Evolutionary conservation across 306 rosid species (phyloP).

Genomic region (Morella rubra): DNA sequence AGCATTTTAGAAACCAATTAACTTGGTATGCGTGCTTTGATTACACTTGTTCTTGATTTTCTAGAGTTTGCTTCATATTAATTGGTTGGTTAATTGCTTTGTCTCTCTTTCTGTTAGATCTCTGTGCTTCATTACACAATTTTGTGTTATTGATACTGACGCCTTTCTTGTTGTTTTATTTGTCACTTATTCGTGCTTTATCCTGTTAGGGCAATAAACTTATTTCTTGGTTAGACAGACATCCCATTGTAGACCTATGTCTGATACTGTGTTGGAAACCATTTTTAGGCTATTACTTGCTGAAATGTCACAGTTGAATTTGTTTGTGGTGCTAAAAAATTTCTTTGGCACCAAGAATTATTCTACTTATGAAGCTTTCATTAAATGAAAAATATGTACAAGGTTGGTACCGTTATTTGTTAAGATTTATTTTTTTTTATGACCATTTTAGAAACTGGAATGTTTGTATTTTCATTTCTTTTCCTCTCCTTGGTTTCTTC

Average conservation of each 20-base stretch:
- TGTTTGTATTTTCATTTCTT: not conserved
- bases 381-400: not conserved
- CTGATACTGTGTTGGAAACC: not conserved
- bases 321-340: not conserved
- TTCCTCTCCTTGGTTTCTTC: not conserved
- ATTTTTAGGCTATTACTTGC: not conserved
- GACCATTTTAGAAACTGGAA: not conserved
- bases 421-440: not conserved
- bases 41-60: constrained; percentile 16
- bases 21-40: not conserved
- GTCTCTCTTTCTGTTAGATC: constrained; percentile 16
- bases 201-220: not conserved
- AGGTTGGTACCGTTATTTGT: not conserved
- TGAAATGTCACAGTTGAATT: not conserved
- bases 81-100: constrained; percentile 15
- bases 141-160: constrained; percentile 21
- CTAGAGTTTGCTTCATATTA: not conserved
- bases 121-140: constrained; percentile 13
- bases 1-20: not conserved
- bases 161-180: not conserved
- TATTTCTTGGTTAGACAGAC: not conserved
- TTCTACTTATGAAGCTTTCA: not conserved
- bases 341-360: not conserved
- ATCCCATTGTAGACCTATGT: not conserved
- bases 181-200: not conserved